These are phyloP conservation scores for Drosera spatulata DNA, from an alignment of 179 eudicot species.

Conservation along the genomic window DNA sequence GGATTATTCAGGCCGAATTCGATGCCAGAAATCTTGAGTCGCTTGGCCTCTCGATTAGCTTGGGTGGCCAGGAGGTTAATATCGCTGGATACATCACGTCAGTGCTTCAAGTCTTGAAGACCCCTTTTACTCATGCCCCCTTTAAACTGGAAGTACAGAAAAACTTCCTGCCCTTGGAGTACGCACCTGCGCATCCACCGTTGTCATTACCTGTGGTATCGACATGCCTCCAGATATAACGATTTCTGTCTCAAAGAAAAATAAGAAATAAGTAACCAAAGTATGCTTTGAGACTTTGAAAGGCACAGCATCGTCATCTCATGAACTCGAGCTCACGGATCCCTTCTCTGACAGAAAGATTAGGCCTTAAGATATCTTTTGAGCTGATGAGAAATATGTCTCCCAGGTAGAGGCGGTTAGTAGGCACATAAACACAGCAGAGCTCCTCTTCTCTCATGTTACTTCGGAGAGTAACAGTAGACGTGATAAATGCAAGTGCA, in stretches of 20 bases:
- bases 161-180: constrained; percentile 25
- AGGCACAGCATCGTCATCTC: too few species aligned
- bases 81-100: too few species aligned
- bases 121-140: background rate
- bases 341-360: constrained; percentile 72
- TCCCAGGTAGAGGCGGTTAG: constrained; percentile 70
- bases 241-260: constrained; percentile 36
- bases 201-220: constrained; percentile 50
- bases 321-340: constrained; percentile 24
- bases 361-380: constrained; percentile 60
- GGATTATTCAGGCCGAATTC: too few species aligned
- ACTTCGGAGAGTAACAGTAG: constrained; percentile 45
- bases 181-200: constrained; percentile 28
- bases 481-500: constrained; percentile 66
- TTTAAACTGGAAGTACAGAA: constrained; percentile 25
- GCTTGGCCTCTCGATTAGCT: too few species aligned
- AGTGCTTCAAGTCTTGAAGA: too few species aligned
- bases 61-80: too few species aligned
- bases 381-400: constrained; percentile 56
- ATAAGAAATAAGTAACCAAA: background rate
- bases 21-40: too few species aligned
- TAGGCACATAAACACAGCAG: constrained; percentile 58
- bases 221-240: constrained; percentile 77
- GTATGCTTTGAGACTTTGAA: too few species aligned
- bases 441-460: constrained; percentile 55